Base-by-base conservation (phyloP, 257 asterid species). In the Scutellaria barbata region DNA sequence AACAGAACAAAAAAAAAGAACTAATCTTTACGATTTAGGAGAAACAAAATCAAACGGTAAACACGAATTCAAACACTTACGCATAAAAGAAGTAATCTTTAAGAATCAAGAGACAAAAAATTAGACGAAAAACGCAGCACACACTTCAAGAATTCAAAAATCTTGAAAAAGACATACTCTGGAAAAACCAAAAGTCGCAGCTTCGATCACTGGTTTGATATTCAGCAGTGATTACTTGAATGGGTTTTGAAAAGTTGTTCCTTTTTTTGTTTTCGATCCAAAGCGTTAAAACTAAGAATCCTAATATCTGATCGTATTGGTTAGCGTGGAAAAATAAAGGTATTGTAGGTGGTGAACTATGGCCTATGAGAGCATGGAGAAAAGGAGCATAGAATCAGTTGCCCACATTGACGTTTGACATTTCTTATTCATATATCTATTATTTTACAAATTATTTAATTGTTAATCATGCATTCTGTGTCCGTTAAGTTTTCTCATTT, bases 331-430 rank as follows among this genome's bases (percentile, higher is more conserved):
- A 41, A 40, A n/a, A 37, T 37, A 56, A 53, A 54, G 80, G 67
- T 5, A 42, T 61, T 65, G 83, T 37, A 66, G 83, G 83, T 79
- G 81, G 67, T n/a, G 69, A 33, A 77, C 65, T 18, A 63, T 72
- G 57, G 35, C 35, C 35, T 30, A 30, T 30, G 35, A 30, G 5
- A 30, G 35, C 35, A 30, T 30, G 35, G 35, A 2, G 35, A 30
- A 30, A 30, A 30, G 35, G 4, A 30, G 5, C 35, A 30, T 30
- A 30, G 35, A 30, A 30, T 30, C 35, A 30, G 35, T 30, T 30
- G 35, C 35, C 35, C 59, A 18, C 59, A 18, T 53, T 53, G 35
- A 30, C 35, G 35, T 30, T 30, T 30, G 35, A 30, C 35, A 30
- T 30, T 30, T 30, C 30, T 25, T 25, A 25, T 25, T 25, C 30